Base-by-base conservation (phyloP, 768 basidiomycete species). In the Termitomyces sp. region DNA sequence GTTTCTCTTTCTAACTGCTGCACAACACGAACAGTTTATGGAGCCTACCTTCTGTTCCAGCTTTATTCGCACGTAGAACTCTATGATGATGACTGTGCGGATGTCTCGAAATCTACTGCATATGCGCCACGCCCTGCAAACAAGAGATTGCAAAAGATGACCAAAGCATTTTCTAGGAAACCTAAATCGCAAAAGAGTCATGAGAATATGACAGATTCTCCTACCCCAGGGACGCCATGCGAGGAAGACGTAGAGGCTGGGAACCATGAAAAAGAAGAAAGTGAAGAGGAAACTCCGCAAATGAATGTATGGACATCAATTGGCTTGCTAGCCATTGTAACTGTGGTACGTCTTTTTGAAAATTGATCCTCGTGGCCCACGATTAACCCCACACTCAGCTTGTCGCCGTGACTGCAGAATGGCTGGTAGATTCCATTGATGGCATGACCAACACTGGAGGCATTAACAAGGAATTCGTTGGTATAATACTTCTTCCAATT, bases 401-500 rank as follows among this genome's bases (percentile, higher is more conserved):
- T 24, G 84, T 87, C 7, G 85, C 81, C 4, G 66, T 86, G 10
- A 87, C 85, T 24, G 83, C 85, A 8, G 85, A 86, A 65, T 85
- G 76, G 73, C 79, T 98, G 5, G 92, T 98, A 4, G 84, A 81
- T 64, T 91, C 91, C 4, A 95, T 97, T 62, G 74, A 81, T 60
- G 91, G 91, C 13, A 66, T 98, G 37, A 88, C 90, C 0, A 65
- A 63, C 0, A 65, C 65, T 0, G 84, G 85, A 24, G 16, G 26
- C 7, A 87, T 98, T 55, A 82, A 75, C 58, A 81, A 83, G 59
- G 90, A 90, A 68, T 98, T 94, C 67, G 87, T 97, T 59, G 94
- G 91, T 13, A 71, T 97, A 20, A 81, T 82, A 44, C 76, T 98
- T 15, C 80, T 98, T 8, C 96, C 96, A 6, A 93, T 97, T 37